Percentiles rank a stretch among this genome's conserved stretches.
These are phyloP conservation scores for Cornus florida DNA, from an alignment of 148 eudicot species.

Conservation along the genomic window DNA sequence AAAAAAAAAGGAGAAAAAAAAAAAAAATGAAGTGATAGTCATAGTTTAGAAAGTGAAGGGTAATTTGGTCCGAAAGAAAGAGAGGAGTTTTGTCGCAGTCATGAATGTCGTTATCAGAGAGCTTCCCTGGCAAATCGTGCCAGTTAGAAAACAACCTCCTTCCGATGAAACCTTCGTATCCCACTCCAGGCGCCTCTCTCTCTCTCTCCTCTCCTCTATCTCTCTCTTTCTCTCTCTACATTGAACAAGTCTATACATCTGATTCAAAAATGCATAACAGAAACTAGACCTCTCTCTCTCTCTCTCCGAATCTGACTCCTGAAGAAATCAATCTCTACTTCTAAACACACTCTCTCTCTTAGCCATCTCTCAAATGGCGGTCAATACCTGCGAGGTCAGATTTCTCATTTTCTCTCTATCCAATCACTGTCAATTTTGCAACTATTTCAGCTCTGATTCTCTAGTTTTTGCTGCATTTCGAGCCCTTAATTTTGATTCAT, in stretches of 20 bases:
- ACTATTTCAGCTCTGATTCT: neutral
- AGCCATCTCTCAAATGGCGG: slow-evolving; percentile 40
- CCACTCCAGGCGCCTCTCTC: neutral
- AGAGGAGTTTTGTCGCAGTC: slow-evolving; percentile 33
- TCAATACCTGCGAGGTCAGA: slow-evolving; percentile 45
- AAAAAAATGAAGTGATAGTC: neutral
- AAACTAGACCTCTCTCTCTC: neutral
- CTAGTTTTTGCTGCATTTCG: neutral
- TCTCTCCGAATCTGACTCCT: neutral
- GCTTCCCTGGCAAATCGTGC: slow-evolving; percentile 30
- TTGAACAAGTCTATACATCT: neutral
- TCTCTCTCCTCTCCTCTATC: slow-evolving; percentile 7
- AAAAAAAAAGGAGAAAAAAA: too few species aligned
- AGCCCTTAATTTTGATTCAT: neutral
- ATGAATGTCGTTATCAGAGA: slow-evolving; percentile 24
- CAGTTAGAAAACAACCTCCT: slow-evolving; percentile 5
- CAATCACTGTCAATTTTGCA: neutral
- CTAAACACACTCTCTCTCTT: neutral
- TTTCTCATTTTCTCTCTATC: slow-evolving; percentile 1
- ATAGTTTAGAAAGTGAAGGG: neutral
- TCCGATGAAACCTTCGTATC: slow-evolving; percentile 3
- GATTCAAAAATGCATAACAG: neutral
- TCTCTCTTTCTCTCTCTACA: neutral
- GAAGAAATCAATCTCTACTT: slow-evolving; percentile 4
- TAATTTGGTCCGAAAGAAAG: neutral